Conservation (phyloP, 306 rosid genomes). For the Cicer arietinum region DNA sequence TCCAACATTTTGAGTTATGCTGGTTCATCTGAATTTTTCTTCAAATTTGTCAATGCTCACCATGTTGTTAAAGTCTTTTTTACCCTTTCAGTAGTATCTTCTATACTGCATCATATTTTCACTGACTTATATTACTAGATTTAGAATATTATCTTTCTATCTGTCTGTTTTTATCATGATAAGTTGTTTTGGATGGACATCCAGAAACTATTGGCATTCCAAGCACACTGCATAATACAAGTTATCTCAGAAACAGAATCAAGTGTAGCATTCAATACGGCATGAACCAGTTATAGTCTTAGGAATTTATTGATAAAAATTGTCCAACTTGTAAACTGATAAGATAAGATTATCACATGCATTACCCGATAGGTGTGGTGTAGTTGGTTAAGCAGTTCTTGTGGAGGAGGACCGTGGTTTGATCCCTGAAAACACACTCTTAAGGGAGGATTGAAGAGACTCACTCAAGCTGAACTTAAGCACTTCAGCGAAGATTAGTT, state of each 20-base stretch:
- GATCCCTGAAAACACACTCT: background rate
- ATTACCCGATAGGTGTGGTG: background rate
- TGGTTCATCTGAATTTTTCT: slow-evolving; percentile 13
- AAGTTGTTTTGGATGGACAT: slow-evolving; percentile 11
- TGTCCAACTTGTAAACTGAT: slow-evolving; percentile 21
- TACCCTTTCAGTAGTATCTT: slow-evolving; percentile 6
- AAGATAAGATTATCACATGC: slow-evolving; percentile 25
- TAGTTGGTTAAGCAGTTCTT: slow-evolving; percentile 1
- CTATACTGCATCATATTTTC: slow-evolving; percentile 28
- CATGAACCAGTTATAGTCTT: slow-evolving; percentile 22
- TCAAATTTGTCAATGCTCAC: slow-evolving; percentile 20
- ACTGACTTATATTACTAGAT: slow-evolving; percentile 12
- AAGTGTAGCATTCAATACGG: background rate
- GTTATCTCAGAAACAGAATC: slow-evolving; percentile 19
- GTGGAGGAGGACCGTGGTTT: background rate
- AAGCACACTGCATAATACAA: slow-evolving; percentile 9
- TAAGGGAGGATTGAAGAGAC: background rate
- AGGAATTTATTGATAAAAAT: slow-evolving; percentile 20
- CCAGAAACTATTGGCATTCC: slow-evolving; percentile 28
- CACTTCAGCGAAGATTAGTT: background rate
- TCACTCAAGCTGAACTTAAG: background rate
- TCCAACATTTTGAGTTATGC: slow-evolving; percentile 31
- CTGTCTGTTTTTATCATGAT: slow-evolving; percentile 7
- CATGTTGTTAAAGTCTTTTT: slow-evolving; percentile 12
- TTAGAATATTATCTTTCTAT: slow-evolving; percentile 22